A percentile compares a stretch with the other conserved stretches of the same genome.
Evolutionary conservation across 495 filamentous ascomycete genomes (phyloP).

Genomic region (Achaetomiella virescens): DNA sequence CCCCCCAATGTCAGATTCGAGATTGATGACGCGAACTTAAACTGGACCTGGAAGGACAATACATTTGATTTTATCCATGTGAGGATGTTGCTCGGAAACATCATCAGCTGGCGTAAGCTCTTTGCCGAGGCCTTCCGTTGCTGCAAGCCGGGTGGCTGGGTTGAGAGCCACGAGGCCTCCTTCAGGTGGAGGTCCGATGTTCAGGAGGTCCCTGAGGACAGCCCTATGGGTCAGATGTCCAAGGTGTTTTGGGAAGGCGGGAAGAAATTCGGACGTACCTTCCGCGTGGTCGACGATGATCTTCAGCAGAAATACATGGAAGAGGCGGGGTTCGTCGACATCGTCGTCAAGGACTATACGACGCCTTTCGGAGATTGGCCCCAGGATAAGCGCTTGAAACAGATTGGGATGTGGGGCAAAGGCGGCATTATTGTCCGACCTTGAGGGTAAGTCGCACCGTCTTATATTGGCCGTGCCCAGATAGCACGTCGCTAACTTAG

Average conservation of each 20-base stretch:
- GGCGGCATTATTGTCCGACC: background rate
- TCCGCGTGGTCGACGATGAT: conserved; percentile 25
- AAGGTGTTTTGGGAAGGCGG: conserved; percentile 18
- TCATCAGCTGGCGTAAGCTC: conserved; percentile 45
- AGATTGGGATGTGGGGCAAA: conserved; percentile 32
- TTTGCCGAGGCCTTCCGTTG: conserved; percentile 30
- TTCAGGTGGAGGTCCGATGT: background rate
- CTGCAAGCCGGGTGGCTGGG: conserved; percentile 41
- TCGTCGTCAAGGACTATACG: conserved; percentile 44
- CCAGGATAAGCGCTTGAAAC: conserved; percentile 44
- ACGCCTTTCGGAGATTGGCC: conserved; percentile 56
- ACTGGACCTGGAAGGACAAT: conserved; percentile 43
- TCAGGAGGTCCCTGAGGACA: background rate
- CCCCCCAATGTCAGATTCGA: too few relatives aligned
- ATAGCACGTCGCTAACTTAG: too few relatives aligned
- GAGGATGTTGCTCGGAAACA: background rate
- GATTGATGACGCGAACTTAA: too few relatives aligned
- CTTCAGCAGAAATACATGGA: conserved; percentile 38
- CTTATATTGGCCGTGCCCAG: too few relatives aligned
- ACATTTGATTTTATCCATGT: conserved; percentile 37
- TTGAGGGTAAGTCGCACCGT: conserved; percentile 3
- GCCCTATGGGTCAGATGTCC: conserved; percentile 17
- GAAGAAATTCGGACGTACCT: conserved; percentile 30
- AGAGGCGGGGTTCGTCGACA: conserved; percentile 54
- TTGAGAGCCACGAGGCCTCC: conserved; percentile 10